A percentile compares a stretch with the other conserved stretches of the same genome.
phyloP scores from a whole-genome alignment of 495 filamentous ascomycete species.

The Durotheca rogersii region DNA sequence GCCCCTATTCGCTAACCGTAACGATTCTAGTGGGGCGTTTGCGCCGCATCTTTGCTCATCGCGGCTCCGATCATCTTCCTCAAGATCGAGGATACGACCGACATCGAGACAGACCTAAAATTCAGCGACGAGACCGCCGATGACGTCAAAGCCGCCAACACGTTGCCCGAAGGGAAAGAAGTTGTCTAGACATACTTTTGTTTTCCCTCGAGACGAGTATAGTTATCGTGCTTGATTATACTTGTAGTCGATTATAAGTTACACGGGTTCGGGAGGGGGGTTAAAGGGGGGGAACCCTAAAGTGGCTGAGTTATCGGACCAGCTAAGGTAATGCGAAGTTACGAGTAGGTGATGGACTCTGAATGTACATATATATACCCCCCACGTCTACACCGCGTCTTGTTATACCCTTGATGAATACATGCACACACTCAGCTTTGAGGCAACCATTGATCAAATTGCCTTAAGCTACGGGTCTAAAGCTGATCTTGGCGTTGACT shows the following conservation, averaged over 20 bases:
- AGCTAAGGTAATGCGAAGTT: not conserved
- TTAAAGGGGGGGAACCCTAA: slow-evolving; percentile 4
- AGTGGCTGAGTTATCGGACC: not conserved
- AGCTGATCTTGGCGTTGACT: too few species aligned
- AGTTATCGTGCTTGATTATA: not conserved
- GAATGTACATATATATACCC: slow-evolving; percentile 1
- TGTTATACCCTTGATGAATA: not conserved
- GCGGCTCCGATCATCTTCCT: slow-evolving; percentile 78
- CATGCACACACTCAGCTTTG: too few species aligned
- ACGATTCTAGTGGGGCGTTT: slow-evolving; percentile 67
- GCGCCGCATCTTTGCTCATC: slow-evolving; percentile 67
- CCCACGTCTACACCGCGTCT: slow-evolving; percentile 4
- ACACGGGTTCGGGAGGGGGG: too few species aligned
- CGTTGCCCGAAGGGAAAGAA: slow-evolving; percentile 24
- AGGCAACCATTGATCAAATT: too few species aligned
- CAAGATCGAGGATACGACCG: slow-evolving; percentile 72
- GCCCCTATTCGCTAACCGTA: slow-evolving; percentile 25
- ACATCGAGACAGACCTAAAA: slow-evolving; percentile 74
- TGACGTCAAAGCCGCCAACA: slow-evolving; percentile 55
- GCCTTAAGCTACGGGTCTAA: too few species aligned
- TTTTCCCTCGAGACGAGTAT: not conserved
- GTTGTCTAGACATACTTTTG: not conserved
- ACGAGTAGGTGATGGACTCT: not conserved
- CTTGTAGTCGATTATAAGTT: not conserved
- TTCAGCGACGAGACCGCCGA: slow-evolving; percentile 77